phyloP scores from a whole-genome alignment of 208 protist species.

The Crithidia thermophila region DNA sequence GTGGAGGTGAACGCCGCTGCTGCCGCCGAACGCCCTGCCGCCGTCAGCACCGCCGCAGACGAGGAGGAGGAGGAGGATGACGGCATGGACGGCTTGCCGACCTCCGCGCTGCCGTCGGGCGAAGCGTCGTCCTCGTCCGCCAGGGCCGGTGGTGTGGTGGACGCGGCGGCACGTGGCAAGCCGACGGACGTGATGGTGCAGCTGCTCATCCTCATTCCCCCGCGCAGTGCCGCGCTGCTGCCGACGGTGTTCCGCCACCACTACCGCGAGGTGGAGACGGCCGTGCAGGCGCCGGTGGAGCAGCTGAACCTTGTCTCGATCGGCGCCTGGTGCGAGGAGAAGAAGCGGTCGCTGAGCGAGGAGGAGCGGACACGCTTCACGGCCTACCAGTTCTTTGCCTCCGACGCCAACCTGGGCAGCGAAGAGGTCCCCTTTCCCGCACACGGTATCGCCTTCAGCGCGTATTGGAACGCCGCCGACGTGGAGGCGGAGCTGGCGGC shows the following conservation, averaged over 20 bases:
- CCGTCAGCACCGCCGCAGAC: background rate
- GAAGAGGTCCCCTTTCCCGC: constrained; percentile 31
- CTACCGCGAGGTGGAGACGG: constrained; percentile 65
- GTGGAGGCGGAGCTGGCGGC: constrained; percentile 27
- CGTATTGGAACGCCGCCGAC: constrained; percentile 55
- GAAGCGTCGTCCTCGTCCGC: background rate
- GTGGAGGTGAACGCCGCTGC: constrained; percentile 12
- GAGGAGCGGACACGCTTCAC: constrained; percentile 78
- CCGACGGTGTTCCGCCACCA: constrained; percentile 57
- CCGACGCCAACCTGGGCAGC: constrained; percentile 25
- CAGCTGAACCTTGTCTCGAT: constrained; percentile 70
- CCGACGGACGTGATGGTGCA: constrained; percentile 85
- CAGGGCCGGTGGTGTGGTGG: constrained; percentile 12
- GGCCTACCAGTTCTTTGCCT: constrained; percentile 69
- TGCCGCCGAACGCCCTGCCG: background rate
- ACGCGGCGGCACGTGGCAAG: constrained; percentile 28
- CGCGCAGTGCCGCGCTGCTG: constrained; percentile 58
- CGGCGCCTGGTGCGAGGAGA: constrained; percentile 67
- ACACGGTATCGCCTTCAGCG: constrained; percentile 65
- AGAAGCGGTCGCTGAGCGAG: constrained; percentile 63
- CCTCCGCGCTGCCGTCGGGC: constrained; percentile 1
- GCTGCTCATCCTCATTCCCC: constrained; percentile 76
- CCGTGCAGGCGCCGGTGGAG: constrained; percentile 74
- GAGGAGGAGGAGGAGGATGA: constrained; percentile 35
- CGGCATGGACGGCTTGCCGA: constrained; percentile 26